These are phyloP conservation scores for Coemansia sp. DNA, from an alignment of 192 early-diverging fungal genomes.

Conservation along the genomic window DNA sequence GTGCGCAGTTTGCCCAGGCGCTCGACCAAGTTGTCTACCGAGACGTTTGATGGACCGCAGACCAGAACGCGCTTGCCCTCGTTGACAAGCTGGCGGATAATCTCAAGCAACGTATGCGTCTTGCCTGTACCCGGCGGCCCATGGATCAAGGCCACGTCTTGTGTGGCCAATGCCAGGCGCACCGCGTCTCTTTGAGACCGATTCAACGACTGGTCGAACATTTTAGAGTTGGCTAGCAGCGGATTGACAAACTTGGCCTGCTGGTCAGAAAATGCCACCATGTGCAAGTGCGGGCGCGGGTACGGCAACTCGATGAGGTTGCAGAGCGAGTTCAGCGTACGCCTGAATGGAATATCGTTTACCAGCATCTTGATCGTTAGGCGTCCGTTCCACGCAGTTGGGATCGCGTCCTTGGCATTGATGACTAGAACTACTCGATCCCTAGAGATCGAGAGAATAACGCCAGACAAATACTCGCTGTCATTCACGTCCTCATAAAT, in stretches of 20 bases:
- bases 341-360: neutral
- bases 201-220: slow-evolving; percentile 54
- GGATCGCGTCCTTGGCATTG: neutral
- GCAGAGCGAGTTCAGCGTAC: neutral
- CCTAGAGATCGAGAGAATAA: neutral
- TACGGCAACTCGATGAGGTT: neutral
- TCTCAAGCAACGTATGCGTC: slow-evolving; percentile 85
- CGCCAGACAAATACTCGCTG: neutral
- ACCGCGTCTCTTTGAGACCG: slow-evolving; percentile 70
- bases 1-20: slow-evolving; percentile 60
- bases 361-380: slow-evolving; percentile 1
- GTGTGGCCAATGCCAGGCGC: slow-evolving; percentile 56
- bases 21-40: slow-evolving; percentile 86
- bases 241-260: neutral
- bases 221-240: neutral
- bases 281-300: neutral
- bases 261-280: neutral
- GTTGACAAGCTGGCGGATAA: slow-evolving; percentile 70
- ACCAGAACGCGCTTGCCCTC: slow-evolving; percentile 69
- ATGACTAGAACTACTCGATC: neutral
- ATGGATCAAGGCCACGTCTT: slow-evolving; percentile 74
- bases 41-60: slow-evolving; percentile 87
- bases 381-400: neutral
- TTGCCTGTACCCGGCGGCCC: slow-evolving; percentile 89
- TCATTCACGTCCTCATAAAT: neutral